Evolutionary conservation across 2,329 filamentous ascomycete species (phyloP).

Genomic region (Thielaviopsis cerberus): DNA sequence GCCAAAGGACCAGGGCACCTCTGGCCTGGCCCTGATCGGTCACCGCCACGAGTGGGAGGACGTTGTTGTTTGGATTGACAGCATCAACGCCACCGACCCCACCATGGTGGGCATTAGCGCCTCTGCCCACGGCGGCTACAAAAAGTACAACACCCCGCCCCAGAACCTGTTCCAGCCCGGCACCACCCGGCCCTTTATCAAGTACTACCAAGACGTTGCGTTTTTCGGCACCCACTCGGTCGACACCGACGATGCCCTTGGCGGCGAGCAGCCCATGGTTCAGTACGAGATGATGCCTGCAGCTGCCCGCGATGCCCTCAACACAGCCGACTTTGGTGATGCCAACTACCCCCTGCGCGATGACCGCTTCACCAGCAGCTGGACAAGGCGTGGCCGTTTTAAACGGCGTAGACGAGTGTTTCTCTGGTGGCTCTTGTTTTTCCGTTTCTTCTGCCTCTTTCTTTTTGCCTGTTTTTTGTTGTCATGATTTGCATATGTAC

Average conservation of each 20-base stretch:
- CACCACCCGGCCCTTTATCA: slow-evolving; percentile 16
- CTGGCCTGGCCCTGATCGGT: slow-evolving; percentile 14
- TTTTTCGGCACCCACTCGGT: slow-evolving; percentile 20
- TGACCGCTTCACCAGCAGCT: slow-evolving; percentile 16
- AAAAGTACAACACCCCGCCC: slow-evolving; percentile 13
- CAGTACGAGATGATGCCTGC: slow-evolving; percentile 25
- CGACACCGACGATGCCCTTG: slow-evolving; percentile 20
- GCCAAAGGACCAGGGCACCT: slow-evolving; percentile 25
- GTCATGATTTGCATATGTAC: not conserved
- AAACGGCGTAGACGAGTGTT: not conserved
- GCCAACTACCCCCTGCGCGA: slow-evolving; percentile 25
- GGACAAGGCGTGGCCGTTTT: slow-evolving; percentile 11
- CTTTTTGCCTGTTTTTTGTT: not conserved
- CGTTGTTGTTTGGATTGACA: slow-evolving; percentile 19
- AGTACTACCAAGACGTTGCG: slow-evolving; percentile 18
- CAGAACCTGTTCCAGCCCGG: slow-evolving; percentile 2
- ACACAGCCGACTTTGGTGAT: slow-evolving; percentile 22
- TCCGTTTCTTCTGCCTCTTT: not conserved
- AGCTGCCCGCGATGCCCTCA: slow-evolving; percentile 20
- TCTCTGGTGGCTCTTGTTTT: not conserved
- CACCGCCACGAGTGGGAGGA: slow-evolving; percentile 26
- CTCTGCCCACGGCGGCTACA: slow-evolving; percentile 22
- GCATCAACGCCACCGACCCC: slow-evolving; percentile 15
- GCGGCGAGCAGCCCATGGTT: slow-evolving; percentile 23
- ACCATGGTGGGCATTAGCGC: slow-evolving; percentile 21